Evolutionary conservation across 176 grass and related monocot genomes (phyloP), one percentile per base, ranked within the genome.

Genomic region (Zoysia japonica): DNA sequence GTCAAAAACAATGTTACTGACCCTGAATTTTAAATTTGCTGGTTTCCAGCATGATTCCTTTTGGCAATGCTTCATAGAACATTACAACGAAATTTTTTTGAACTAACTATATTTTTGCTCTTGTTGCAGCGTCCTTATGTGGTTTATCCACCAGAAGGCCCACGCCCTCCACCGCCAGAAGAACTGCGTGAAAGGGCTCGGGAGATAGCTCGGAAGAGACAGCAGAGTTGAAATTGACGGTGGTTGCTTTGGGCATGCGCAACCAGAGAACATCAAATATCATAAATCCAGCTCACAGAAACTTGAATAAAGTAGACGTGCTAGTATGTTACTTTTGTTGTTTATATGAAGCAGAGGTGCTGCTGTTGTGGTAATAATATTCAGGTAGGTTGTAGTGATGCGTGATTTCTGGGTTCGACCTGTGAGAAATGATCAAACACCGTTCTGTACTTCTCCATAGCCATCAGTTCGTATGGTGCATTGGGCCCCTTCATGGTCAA

Each of bases 131-230:
- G 89, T 56, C 84, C 86, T 13, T 99, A 95, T 45, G 96, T 99
- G 59, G 92, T 95, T 61, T 95, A 95, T 59, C 96, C 96, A 45
- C 86, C 92, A 2, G 92, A 99, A 72, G 92, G 88, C 47, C 96
- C 90, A 20, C 86, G 81, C 42, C 86, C 96, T 52, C 96, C 92
- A 38, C 91, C 86, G 2, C 92, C 90, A 0, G 92, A 99, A 84
- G 96, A 95, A 93, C 80, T 99, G 17, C 90, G 86, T 28, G 96
- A 95, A 82, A 91, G 80, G 90, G 88, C 96, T 76, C 88, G 82
- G 10, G 88, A 93, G 64, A 91, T 95, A 79, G 76, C 92, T 83
- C 82, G 79, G 57, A 93, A 93, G 83, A 90, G 78, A 49, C 78
- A 90, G 67, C 68, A 87, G 71, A 79, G 65, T 36, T 68, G 50